A percentile compares a stretch with the other conserved stretches of the same genome.
These are phyloP conservation scores for Emericellopsis cladophorae DNA, from an alignment of 2,329 filamentous ascomycete species.

Conservation along the genomic window DNA sequence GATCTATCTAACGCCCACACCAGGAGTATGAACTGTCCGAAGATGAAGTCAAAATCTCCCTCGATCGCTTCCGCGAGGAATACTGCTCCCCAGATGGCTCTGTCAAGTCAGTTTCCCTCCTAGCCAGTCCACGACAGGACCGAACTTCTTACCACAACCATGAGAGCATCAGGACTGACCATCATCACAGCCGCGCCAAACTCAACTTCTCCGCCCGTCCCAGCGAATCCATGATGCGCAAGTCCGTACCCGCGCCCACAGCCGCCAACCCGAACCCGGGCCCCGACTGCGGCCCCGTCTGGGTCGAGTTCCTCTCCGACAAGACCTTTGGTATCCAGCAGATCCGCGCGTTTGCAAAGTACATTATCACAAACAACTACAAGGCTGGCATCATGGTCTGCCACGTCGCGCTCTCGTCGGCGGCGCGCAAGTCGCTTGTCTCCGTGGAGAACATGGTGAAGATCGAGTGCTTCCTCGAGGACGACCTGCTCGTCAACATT, in stretches of 20 bases:
- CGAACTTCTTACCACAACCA: too few species aligned
- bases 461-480: slow-evolving; percentile 92
- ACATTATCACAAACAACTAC: slow-evolving; percentile 68
- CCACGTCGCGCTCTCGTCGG: slow-evolving; percentile 67
- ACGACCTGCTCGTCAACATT: slow-evolving; percentile 94
- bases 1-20: not conserved
- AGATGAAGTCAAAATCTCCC: slow-evolving; percentile 74
- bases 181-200: slow-evolving; percentile 52
- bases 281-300: slow-evolving; percentile 75
- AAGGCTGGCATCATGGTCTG: slow-evolving; percentile 87
- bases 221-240: slow-evolving; percentile 69
- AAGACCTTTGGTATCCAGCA: slow-evolving; percentile 78
- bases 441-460: slow-evolving; percentile 63
- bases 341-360: slow-evolving; percentile 78
- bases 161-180: not conserved
- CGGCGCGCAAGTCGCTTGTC: slow-evolving; percentile 76
- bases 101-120: slow-evolving; percentile 46
- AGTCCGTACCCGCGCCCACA: slow-evolving; percentile 64
- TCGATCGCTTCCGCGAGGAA: slow-evolving; percentile 65
- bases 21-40: slow-evolving; percentile 90
- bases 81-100: slow-evolving; percentile 63
- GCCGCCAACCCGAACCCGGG: slow-evolving; percentile 55
- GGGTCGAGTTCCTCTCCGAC: slow-evolving; percentile 82
- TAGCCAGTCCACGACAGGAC: not conserved
- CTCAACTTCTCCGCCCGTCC: slow-evolving; percentile 86